A percentile compares a stretch with the other conserved stretches of the same genome.
Conservation (phyloP, 2,329 filamentous ascomycete species). For the Microdochium nivale region DNA sequence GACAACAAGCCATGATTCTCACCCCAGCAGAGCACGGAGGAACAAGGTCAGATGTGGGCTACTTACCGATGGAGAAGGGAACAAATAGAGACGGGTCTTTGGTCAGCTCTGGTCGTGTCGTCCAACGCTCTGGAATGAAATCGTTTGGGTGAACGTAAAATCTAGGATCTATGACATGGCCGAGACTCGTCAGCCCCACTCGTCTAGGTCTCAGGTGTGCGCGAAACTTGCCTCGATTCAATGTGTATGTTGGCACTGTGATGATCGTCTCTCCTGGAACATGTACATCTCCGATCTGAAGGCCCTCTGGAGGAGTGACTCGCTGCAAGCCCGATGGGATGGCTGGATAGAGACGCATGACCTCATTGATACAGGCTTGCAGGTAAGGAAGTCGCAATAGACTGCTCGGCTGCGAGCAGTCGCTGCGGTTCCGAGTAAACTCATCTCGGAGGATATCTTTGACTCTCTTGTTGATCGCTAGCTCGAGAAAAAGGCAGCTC, state of each 20-base stretch:
- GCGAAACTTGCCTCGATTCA: slow-evolving; percentile 10
- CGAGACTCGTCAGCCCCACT: slow-evolving; percentile 7
- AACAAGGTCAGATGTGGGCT: not conserved
- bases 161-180: slow-evolving; percentile 8
- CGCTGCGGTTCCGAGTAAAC: not conserved
- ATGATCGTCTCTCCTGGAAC: slow-evolving; percentile 28
- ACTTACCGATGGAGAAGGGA: slow-evolving; percentile 17
- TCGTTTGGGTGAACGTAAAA: slow-evolving; percentile 8
- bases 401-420: slow-evolving; percentile 1
- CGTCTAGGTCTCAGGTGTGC: not conserved
- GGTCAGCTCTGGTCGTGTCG: slow-evolving; percentile 7
- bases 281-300: slow-evolving; percentile 19
- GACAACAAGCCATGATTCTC: slow-evolving; percentile 6
- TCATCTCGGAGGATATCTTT: slow-evolving; percentile 3
- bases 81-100: slow-evolving; percentile 13
- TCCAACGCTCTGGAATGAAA: slow-evolving; percentile 16
- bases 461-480: slow-evolving; percentile 4
- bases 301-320: slow-evolving; percentile 26
- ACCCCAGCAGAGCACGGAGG: not conserved
- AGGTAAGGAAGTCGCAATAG: slow-evolving; percentile 17
- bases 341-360: slow-evolving; percentile 26
- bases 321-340: slow-evolving; percentile 24
- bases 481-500: slow-evolving; percentile 8
- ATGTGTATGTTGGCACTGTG: slow-evolving; percentile 16
- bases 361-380: slow-evolving; percentile 29